These are phyloP conservation scores for Myotisia sp. DNA, from an alignment of 2,329 filamentous ascomycete genomes.

Conservation along the genomic window DNA sequence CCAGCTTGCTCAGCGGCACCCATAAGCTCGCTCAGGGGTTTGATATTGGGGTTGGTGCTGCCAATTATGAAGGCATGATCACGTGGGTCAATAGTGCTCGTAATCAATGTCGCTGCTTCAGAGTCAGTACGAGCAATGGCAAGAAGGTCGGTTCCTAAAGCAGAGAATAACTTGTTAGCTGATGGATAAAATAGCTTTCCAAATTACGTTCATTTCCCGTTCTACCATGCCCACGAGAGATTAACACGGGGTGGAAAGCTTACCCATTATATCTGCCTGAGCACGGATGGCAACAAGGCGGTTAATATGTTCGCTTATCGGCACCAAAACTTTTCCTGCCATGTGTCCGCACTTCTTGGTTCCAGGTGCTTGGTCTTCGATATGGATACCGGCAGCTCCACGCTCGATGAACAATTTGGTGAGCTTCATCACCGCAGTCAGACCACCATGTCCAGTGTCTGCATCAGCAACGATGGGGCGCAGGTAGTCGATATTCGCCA, in stretches of 20 bases:
- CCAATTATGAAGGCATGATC: slow-evolving; percentile 92
- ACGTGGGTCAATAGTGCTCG: slow-evolving; percentile 85
- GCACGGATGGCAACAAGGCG: slow-evolving; percentile 90
- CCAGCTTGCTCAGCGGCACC: slow-evolving; percentile 65
- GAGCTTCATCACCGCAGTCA: slow-evolving; percentile 99
- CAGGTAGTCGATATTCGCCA: slow-evolving; percentile 81
- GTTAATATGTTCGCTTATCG: slow-evolving; percentile 96
- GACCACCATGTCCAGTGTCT: slow-evolving; percentile 89
- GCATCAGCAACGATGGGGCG: slow-evolving; percentile 93
- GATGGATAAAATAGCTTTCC: no score
- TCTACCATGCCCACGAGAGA: no score
- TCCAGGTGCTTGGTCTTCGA: slow-evolving; percentile 93
- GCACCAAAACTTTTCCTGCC: slow-evolving; percentile 95
- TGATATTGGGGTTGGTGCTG: slow-evolving; percentile 67
- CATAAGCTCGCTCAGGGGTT: slow-evolving; percentile 86
- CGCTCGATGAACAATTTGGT: slow-evolving; percentile 96
- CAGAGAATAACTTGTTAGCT: no score
- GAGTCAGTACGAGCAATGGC: slow-evolving; percentile 91
- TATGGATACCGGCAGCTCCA: slow-evolving; percentile 93
- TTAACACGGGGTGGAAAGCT: slow-evolving; percentile 13
- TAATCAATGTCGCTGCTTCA: slow-evolving; percentile 93
- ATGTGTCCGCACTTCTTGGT: slow-evolving; percentile 99
- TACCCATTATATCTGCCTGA: slow-evolving; percentile 96
- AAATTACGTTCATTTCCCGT: no score
- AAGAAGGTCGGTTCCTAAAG: slow-evolving; percentile 68